Evolutionary conservation across 108 stramenopile species (phyloP), one percentile per base, ranked within the genome.

Genomic region (Nitzschia sp.): DNA sequence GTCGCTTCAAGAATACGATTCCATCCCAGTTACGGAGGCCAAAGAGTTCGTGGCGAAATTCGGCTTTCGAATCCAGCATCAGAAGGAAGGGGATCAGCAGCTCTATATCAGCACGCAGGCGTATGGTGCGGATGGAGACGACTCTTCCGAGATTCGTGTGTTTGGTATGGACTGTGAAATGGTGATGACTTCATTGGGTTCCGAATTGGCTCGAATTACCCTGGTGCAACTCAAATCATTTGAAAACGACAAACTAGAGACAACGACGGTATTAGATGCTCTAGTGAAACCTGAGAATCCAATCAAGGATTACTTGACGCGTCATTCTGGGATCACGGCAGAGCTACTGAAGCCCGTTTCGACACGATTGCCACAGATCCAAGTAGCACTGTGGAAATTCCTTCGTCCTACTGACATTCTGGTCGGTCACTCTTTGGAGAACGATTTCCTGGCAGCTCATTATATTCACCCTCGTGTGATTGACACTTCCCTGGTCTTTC

Each of bases 141-240:
- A 35, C 0, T 52, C 71, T 16, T 9, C 21, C 32, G 33, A 55
- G 29, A 6, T 47, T 30, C 83, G 83, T 70, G 66, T 91, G 1
- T 89, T 90, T 82, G 92, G 88, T 13, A 15, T 97, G 28, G 96
- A 97, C 71, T 97, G 96, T 75, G 96, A 97, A 79, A 97, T 97
- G 96, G 86, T 94, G 3, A 26, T 71, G 45, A 97, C 94, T 19
- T 73, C 63, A 13, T 71, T 34, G 27, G 91, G 90, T 13, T 48
- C 67, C 22, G 93, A 96, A 73, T 79, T 96, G 16, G 94, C 92
- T 31, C 90, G 96, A 34, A 79, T 91, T 9, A 91, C 96, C 0
- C 33, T 97, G 52, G 67, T 97, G 26, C 53, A 85, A 58, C 62
- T 86, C 22, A 58, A 80, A 11, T 57, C 38, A 31, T 61, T 71